Percentiles rank a stretch among this genome's conserved stretches.
These are phyloP conservation scores for Phytophthora sojae DNA, from an alignment of 352 stramenopile species.

Conservation along the genomic window DNA sequence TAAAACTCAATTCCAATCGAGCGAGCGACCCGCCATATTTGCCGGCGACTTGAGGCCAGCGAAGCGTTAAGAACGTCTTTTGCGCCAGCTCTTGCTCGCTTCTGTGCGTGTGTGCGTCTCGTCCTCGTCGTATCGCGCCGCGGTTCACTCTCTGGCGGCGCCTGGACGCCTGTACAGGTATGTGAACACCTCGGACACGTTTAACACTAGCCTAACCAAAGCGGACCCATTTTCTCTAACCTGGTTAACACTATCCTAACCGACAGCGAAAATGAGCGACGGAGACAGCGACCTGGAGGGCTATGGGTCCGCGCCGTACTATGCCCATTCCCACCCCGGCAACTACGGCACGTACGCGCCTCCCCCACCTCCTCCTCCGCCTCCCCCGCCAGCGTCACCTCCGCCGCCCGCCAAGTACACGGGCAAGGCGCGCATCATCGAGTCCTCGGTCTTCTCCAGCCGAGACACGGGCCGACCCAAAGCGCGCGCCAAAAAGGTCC, in stretches of 20 bases:
- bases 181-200: constrained; percentile 1
- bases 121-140: not conserved
- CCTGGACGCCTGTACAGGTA: constrained; percentile 8
- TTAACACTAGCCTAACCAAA: not conserved
- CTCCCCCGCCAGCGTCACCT: constrained; percentile 14
- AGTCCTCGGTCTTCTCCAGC: constrained; percentile 38
- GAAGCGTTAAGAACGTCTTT: not conserved
- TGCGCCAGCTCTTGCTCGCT: not conserved
- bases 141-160: constrained; percentile 1
- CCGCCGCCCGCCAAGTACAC: constrained; percentile 32
- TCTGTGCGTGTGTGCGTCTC: not conserved
- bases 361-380: constrained; percentile 11
- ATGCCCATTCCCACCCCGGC: not conserved
- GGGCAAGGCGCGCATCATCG: constrained; percentile 45
- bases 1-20: constrained; percentile 38
- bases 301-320: constrained; percentile 11
- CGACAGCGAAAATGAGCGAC: constrained; percentile 36
- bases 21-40: constrained; percentile 29
- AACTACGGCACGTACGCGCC: constrained; percentile 3
- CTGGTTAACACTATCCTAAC: not conserved
- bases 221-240: constrained; percentile 18
- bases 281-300: constrained; percentile 38
- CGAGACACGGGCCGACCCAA: constrained; percentile 31
- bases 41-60: constrained; percentile 1
- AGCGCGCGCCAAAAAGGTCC: constrained; percentile 16